phyloP scores from a whole-genome alignment of 257 asterid genomes.

The Cinchona pubescens region DNA sequence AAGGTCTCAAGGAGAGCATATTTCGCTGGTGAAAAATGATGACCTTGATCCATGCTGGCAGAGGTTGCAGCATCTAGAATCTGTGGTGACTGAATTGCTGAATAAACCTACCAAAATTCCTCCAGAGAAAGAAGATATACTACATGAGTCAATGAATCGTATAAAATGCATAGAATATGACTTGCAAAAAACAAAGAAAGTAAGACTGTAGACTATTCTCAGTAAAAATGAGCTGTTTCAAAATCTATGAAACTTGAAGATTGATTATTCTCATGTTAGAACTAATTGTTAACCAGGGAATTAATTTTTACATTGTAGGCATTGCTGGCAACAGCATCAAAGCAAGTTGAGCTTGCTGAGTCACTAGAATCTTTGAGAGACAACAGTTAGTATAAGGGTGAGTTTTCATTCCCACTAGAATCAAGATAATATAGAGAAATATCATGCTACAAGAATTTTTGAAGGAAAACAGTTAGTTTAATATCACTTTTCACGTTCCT shows the following conservation, averaged over 20 bases:
- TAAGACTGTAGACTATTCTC: slow-evolving; percentile 21
- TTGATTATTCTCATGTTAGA: slow-evolving; percentile 9
- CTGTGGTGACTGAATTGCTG: slow-evolving; percentile 59
- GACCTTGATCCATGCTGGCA: slow-evolving; percentile 71
- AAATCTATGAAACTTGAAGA: slow-evolving; percentile 1
- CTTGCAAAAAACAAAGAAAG: slow-evolving; percentile 82
- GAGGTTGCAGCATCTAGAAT: slow-evolving; percentile 81
- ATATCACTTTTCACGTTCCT: not conserved
- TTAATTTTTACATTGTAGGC: slow-evolving; percentile 44
- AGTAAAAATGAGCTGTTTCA: not conserved
- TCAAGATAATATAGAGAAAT: not conserved
- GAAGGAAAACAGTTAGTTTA: not conserved
- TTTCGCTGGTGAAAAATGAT: slow-evolving; percentile 29
- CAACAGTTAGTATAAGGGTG: slow-evolving; percentile 45
- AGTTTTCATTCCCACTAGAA: slow-evolving; percentile 25
- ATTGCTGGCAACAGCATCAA: slow-evolving; percentile 75
- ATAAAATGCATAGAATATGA: slow-evolving; percentile 82
- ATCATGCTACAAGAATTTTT: not conserved
- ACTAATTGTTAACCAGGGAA: slow-evolving; percentile 15
- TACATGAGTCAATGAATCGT: slow-evolving; percentile 82
- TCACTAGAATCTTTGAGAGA: slow-evolving; percentile 76
- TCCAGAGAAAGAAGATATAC: slow-evolving; percentile 74
- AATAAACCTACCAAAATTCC: slow-evolving; percentile 80
- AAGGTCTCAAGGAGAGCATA: slow-evolving; percentile 32
- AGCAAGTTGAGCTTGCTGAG: slow-evolving; percentile 84